These are phyloP conservation scores for Pseudopithomyces chartarum DNA, from an alignment of 2,329 filamentous ascomycete genomes.

Conservation along the genomic window DNA sequence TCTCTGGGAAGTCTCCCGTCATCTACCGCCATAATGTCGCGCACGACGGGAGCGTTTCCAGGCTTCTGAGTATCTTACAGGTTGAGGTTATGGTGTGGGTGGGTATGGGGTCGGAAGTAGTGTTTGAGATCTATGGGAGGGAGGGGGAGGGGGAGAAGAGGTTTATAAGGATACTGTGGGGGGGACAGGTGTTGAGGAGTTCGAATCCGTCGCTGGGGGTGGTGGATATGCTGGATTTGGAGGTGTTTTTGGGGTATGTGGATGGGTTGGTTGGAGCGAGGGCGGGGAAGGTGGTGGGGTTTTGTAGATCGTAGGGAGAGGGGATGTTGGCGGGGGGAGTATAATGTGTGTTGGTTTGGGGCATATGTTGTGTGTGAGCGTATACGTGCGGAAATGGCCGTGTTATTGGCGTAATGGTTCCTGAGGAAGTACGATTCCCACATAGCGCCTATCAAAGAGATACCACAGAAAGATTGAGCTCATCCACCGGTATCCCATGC, in stretches of 20 bases:
- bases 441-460: no score
- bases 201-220: constrained; percentile 70
- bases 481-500: no score
- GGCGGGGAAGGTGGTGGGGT: constrained; percentile 49
- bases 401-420: no score
- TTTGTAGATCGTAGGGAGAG: constrained; percentile 34
- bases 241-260: constrained; percentile 70
- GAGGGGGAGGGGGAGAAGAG: constrained; percentile 22
- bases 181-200: constrained; percentile 68
- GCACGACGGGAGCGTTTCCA: constrained; percentile 75
- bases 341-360: no score
- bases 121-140: constrained; percentile 70
- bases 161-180: constrained; percentile 72
- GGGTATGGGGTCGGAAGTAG: constrained; percentile 78
- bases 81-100: constrained; percentile 81
- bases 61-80: constrained; percentile 72
- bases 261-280: constrained; percentile 68
- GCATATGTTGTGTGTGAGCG: no score
- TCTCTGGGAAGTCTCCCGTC: constrained; percentile 33
- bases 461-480: no score
- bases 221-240: constrained; percentile 73
- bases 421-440: no score
- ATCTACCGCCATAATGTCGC: constrained; percentile 78
- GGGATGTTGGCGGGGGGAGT: no score
- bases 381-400: no score